Conservation (phyloP, 768 basidiomycete species). For the Trametes maxima region DNA sequence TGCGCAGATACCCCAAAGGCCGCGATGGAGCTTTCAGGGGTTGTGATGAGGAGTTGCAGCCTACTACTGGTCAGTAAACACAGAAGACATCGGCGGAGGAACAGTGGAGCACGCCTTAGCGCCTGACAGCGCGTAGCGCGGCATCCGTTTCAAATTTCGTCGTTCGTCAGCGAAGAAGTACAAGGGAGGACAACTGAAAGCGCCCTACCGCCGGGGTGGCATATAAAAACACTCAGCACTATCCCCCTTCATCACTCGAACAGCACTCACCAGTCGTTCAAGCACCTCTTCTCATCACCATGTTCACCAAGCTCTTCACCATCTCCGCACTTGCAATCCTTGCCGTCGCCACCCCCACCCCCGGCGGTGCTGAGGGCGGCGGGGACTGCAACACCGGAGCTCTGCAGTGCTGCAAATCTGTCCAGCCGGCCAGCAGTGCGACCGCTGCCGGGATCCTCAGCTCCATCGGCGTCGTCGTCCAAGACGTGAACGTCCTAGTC, state of each 20-base stretch:
- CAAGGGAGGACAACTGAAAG: no score
- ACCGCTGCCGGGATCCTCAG: neutral
- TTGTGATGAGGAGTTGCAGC: no score
- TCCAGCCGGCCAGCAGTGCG: neutral
- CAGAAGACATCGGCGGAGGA: no score
- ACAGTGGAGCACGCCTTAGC: no score
- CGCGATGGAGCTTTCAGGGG: no score
- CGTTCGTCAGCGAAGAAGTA: no score
- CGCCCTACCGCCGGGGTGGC: no score
- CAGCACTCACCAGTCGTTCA: neutral
- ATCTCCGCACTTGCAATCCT: slow-evolving; percentile 11
- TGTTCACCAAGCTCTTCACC: slow-evolving; percentile 8
- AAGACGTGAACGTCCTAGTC: slow-evolving; percentile 4
- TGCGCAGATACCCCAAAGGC: no score
- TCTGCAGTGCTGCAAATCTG: slow-evolving; percentile 14
- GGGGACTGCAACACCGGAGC: slow-evolving; percentile 6
- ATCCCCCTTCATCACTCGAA: neutral
- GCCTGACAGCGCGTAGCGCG: no score
- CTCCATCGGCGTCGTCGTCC: slow-evolving; percentile 1
- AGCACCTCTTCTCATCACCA: neutral
- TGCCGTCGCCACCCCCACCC: slow-evolving; percentile 13
- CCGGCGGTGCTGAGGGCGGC: neutral
- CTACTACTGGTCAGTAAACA: no score
- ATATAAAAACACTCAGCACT: neutral
- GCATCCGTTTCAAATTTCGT: no score